A percentile compares a stretch with the other conserved stretches of the same genome.
Conservation (phyloP, 2,329 filamentous ascomycete genomes). For the Cylindrodendrum hubeiense region DNA sequence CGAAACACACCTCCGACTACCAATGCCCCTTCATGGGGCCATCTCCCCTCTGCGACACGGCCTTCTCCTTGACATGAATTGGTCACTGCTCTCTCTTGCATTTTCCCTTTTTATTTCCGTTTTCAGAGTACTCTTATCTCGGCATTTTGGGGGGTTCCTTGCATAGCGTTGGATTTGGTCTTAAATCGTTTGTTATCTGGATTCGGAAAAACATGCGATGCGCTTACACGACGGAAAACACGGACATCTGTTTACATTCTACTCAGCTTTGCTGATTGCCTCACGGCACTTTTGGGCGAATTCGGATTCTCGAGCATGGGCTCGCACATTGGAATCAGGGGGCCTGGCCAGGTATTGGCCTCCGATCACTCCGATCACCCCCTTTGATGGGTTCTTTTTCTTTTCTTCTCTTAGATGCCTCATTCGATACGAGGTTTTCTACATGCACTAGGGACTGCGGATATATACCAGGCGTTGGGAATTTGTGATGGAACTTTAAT, state of each 20-base stretch:
- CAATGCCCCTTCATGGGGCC: conserved; percentile 4
- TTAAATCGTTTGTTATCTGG: conserved; percentile 31
- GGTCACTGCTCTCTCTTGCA: conserved; percentile 1
- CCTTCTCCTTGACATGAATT: conserved; percentile 32
- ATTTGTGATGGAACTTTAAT: conserved; percentile 25
- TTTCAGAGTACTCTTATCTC: conserved; percentile 24
- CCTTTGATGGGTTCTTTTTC: conserved; percentile 10
- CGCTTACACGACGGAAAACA: conserved; percentile 22
- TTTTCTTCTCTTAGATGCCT: conserved; percentile 25
- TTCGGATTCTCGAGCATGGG: conserved; percentile 12
- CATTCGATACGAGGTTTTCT: conserved; percentile 31
- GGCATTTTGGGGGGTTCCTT: conserved; percentile 26
- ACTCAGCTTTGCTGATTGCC: conserved; percentile 42
- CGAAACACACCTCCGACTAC: conserved; percentile 9
- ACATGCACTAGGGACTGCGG: conserved; percentile 32
- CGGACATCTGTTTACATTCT: conserved; percentile 40
- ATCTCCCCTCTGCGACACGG: conserved; percentile 25
- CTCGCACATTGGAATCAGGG: conserved; percentile 7
- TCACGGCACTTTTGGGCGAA: conserved; percentile 39
- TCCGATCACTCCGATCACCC: conserved; percentile 5
- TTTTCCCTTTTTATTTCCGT: conserved; percentile 17
- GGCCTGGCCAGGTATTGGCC: conserved; percentile 15
- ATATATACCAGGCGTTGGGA: conserved; percentile 36
- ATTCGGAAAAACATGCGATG: conserved; percentile 29
- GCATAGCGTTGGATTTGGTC: conserved; percentile 43